These are phyloP conservation scores for Trichoderma sp. DNA, from an alignment of 2,329 filamentous ascomycete genomes.

Conservation along the genomic window DNA sequence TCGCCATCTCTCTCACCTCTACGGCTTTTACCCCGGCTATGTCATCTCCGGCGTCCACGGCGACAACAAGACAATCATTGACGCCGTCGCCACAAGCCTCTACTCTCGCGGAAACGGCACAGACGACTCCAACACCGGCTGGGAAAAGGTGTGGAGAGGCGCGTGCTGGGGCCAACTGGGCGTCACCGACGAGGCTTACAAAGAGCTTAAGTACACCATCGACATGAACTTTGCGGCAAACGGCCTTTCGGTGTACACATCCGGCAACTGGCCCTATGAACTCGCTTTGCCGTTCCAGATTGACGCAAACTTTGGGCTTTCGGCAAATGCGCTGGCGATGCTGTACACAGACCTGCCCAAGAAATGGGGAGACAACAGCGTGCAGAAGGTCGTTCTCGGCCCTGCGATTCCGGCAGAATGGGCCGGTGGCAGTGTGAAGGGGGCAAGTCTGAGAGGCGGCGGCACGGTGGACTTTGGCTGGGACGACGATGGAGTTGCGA, in stretches of 20 bases:
- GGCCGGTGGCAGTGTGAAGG: slow-evolving; percentile 26
- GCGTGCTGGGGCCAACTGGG: slow-evolving; percentile 62
- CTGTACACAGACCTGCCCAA: slow-evolving; percentile 21
- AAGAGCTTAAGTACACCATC: slow-evolving; percentile 52
- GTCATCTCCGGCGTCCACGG: slow-evolving; percentile 45
- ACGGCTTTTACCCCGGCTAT: slow-evolving; percentile 60
- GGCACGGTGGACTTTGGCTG: slow-evolving; percentile 28
- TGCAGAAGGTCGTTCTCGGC: slow-evolving; percentile 25
- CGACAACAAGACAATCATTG: slow-evolving; percentile 49
- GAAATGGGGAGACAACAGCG: slow-evolving; percentile 9
- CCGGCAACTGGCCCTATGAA: slow-evolving; percentile 26
- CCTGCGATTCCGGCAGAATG: slow-evolving; percentile 27
- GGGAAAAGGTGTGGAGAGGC: slow-evolving; percentile 62
- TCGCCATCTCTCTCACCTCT: slow-evolving; percentile 56
- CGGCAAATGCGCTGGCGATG: slow-evolving; percentile 26
- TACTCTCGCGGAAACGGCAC: slow-evolving; percentile 52
- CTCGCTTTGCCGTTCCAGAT: slow-evolving; percentile 36
- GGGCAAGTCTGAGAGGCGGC: slow-evolving; percentile 24
- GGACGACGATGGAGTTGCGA: slow-evolving; percentile 23
- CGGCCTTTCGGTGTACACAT: slow-evolving; percentile 16
- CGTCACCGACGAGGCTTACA: slow-evolving; percentile 53
- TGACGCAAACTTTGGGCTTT: slow-evolving; percentile 38
- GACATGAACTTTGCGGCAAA: slow-evolving; percentile 50
- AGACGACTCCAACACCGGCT: slow-evolving; percentile 56
- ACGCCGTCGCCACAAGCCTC: slow-evolving; percentile 52